These are phyloP conservation scores for Mallotus nudiflorus DNA, from an alignment of 345 rosid genomes.

Conservation along the genomic window DNA sequence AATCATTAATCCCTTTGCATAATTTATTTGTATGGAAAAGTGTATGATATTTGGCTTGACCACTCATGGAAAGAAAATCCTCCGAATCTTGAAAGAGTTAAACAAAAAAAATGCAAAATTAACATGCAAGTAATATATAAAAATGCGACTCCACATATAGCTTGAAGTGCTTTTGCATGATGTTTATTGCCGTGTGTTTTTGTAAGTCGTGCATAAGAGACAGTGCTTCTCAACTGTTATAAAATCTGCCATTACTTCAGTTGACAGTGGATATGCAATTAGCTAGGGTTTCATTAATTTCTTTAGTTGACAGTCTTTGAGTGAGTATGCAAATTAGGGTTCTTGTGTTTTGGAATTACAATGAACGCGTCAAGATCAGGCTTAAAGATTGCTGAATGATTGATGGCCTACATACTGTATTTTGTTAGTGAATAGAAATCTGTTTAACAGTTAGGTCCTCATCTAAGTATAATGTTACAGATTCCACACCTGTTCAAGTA, in stretches of 20 bases:
- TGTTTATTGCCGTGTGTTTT: background rate
- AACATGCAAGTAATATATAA: constrained; percentile 12
- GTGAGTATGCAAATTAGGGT: constrained; percentile 4
- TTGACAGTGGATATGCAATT: background rate
- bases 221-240: no score
- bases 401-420: background rate
- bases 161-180: constrained; percentile 18
- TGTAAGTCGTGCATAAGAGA: background rate
- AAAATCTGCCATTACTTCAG: background rate
- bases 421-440: no score
- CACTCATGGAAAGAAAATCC: constrained; percentile 40
- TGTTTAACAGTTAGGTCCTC: no score
- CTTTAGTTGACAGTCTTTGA: background rate
- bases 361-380: background rate
- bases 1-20: constrained; percentile 21
- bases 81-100: constrained; percentile 31
- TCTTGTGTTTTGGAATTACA: background rate
- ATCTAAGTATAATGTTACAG: no score
- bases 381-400: background rate
- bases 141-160: background rate
- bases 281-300: background rate
- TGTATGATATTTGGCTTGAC: constrained; percentile 19
- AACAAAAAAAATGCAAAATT: constrained; percentile 20
- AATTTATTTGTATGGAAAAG: constrained; percentile 24
- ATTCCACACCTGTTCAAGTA: no score